phyloP scores from a whole-genome alignment of 2,329 filamentous ascomycete species.

The Fusarium citri region DNA sequence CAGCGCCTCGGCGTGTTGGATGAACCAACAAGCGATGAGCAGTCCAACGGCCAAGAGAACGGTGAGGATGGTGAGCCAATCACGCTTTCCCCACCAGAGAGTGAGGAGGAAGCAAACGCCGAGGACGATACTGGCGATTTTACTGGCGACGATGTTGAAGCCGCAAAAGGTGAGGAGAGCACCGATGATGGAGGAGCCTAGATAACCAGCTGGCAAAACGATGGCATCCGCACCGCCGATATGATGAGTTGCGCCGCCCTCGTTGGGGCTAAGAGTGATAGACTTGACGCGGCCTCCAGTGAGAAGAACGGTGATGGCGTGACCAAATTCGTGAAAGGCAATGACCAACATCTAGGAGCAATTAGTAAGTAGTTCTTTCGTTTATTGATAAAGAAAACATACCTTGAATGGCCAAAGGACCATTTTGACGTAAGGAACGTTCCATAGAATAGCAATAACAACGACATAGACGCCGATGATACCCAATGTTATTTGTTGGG shows the following conservation, averaged over 20 bases:
- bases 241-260: slow-evolving; percentile 84
- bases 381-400: slow-evolving; percentile 20
- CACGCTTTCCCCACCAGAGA: slow-evolving; percentile 82
- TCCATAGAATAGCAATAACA: slow-evolving; percentile 81
- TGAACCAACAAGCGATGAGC: slow-evolving; percentile 82
- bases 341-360: slow-evolving; percentile 78
- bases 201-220: slow-evolving; percentile 81
- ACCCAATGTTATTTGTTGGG: slow-evolving; percentile 77
- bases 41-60: slow-evolving; percentile 77
- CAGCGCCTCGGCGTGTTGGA: slow-evolving; percentile 78
- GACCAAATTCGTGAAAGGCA: slow-evolving; percentile 83
- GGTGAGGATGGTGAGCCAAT: slow-evolving; percentile 81
- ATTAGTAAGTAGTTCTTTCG: slow-evolving; percentile 3
- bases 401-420: slow-evolving; percentile 86
- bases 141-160: slow-evolving; percentile 84
- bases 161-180: slow-evolving; percentile 82
- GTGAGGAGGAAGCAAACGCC: slow-evolving; percentile 82
- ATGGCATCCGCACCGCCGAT: slow-evolving; percentile 76
- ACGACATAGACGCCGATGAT: slow-evolving; percentile 79
- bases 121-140: slow-evolving; percentile 79
- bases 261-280: slow-evolving; percentile 80
- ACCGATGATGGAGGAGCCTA: slow-evolving; percentile 81
- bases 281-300: slow-evolving; percentile 80
- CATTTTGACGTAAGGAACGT: slow-evolving; percentile 79
- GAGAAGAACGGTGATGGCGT: slow-evolving; percentile 77